A percentile compares a stretch with the other conserved stretches of the same genome.
Conservation (phyloP, 2,329 filamentous ascomycete species). For the Botryotinia calthae region DNA sequence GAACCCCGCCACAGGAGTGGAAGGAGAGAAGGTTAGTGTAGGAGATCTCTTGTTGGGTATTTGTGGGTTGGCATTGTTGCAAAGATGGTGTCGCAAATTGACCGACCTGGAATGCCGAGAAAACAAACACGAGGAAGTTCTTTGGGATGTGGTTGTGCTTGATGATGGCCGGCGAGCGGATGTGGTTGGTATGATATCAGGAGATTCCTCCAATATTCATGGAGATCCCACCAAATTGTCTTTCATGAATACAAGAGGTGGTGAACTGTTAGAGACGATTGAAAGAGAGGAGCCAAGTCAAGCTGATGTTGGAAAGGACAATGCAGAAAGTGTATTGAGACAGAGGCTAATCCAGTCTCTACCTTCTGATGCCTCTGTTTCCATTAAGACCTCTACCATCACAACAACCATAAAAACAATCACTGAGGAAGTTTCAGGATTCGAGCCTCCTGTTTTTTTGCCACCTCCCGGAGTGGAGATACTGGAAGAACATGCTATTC, state of each 20-base stretch:
- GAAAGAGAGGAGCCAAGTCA: slow-evolving; percentile 40
- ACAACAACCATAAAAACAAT: slow-evolving; percentile 61
- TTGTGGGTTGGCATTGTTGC: slow-evolving; percentile 60
- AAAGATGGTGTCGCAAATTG: slow-evolving; percentile 53
- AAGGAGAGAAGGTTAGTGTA: slow-evolving; percentile 59
- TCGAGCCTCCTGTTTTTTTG: slow-evolving; percentile 49
- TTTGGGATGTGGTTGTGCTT: slow-evolving; percentile 67
- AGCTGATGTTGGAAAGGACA: slow-evolving; percentile 41
- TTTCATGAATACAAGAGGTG: slow-evolving; percentile 33
- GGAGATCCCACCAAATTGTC: slow-evolving; percentile 35
- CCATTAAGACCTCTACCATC: slow-evolving; percentile 57
- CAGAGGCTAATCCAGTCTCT: slow-evolving; percentile 55
- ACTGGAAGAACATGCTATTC: slow-evolving; percentile 47
- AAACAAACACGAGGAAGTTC: slow-evolving; percentile 52
- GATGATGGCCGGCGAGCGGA: slow-evolving; percentile 58
- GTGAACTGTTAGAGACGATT: slow-evolving; percentile 41
- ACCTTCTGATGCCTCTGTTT: slow-evolving; percentile 55
- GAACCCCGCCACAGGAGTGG: slow-evolving; percentile 58
- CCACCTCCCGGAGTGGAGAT: slow-evolving; percentile 59
- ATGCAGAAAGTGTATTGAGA: slow-evolving; percentile 49
- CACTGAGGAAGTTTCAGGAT: slow-evolving; percentile 60
- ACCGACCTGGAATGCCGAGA: slow-evolving; percentile 50
- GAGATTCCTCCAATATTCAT: slow-evolving; percentile 37
- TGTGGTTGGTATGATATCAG: slow-evolving; percentile 41
- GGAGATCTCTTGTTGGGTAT: slow-evolving; percentile 60